phyloP scores from a whole-genome alignment of 345 rosid genomes.

The Eucalyptus sp. region DNA sequence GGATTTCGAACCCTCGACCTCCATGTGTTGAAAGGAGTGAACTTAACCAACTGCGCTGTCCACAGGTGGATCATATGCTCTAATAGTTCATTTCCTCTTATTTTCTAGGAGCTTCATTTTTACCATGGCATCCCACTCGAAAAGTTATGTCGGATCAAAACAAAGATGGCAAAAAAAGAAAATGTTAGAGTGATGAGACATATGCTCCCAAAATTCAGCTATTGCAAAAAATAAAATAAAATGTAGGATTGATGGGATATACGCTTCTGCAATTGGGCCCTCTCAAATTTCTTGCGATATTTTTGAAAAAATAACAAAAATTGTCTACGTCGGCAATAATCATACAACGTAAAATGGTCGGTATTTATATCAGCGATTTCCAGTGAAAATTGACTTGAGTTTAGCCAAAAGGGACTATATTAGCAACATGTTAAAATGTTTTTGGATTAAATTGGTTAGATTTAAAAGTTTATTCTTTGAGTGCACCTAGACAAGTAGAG shows the following conservation, averaged over 20 bases:
- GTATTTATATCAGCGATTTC: rapidly evolving
- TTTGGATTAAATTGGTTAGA: rapidly evolving
- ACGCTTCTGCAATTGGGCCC: not conserved
- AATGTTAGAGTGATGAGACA: not conserved
- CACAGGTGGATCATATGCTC: not conserved
- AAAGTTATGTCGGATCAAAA: not conserved
- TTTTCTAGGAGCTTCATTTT: not conserved
- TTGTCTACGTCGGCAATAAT: rapidly evolving
- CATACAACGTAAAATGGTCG: rapidly evolving
- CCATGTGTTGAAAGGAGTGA: too few species aligned
- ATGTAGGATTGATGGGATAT: not conserved
- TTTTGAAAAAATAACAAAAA: not conserved
- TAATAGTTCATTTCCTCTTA: not conserved
- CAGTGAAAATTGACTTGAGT: not conserved
- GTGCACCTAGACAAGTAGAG: too few species aligned
- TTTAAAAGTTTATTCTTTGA: too few species aligned
- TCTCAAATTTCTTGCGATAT: not conserved
- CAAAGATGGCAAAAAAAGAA: not conserved
- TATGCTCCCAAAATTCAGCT: not conserved
- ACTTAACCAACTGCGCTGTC: too few species aligned
- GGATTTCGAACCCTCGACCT: too few species aligned
- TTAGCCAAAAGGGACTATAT: not conserved
- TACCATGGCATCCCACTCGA: rapidly evolving
- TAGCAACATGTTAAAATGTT: rapidly evolving
- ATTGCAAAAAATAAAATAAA: not conserved